Evolutionary conservation across 2,329 filamentous ascomycete genomes (phyloP), one percentile per base, ranked within the genome.

Genomic region (Colletotrichum musae): DNA sequence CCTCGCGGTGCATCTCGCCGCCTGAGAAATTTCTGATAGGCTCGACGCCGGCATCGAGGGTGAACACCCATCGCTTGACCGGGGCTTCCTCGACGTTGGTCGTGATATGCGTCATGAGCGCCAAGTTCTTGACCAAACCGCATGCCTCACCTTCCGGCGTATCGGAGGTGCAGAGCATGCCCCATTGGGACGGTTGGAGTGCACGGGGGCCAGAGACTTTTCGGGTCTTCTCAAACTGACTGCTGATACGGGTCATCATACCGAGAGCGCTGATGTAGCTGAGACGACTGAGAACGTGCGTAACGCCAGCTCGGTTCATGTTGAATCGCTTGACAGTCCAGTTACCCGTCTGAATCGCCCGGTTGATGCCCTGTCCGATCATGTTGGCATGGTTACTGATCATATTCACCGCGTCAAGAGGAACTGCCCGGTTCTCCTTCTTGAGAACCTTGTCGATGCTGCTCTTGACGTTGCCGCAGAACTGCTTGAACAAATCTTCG

Each of bases 241-340:
- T 97, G 80, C 93, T 96, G 76, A 99, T 98, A 80, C 96, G 89
- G 15, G 96, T 99, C 96, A 99, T 99, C 97, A 99, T 99, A 71
- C 97, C 97, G 32, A 99, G 88, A 32, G 96, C 96, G 72, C 93
- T 93, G 79, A 99, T 98, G 78, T 98, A 99, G 80, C 95, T 98
- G 64, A 99, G 86, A 72, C 96, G 91, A 81, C 95, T 98, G 57
- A 99, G 86, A 48, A 99, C 94, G 80, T 99, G 96, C 0, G 97
- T 98, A 24, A 99, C 94, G 77, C 96, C 96, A 24, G 96, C 95
- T 78, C 95, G 88, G 77, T 98, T 97, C 96, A 99, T 99, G 80
- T 95, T 94, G 85, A 99, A 99, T 79, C 97, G 94, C 82, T 98
- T 98, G 74, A 99, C 87, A 72, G 89, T 98, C 96, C 96, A 99